Conservation (phyloP, 805 yeast genomes). For the Lipomyces yamanashiensis region DNA sequence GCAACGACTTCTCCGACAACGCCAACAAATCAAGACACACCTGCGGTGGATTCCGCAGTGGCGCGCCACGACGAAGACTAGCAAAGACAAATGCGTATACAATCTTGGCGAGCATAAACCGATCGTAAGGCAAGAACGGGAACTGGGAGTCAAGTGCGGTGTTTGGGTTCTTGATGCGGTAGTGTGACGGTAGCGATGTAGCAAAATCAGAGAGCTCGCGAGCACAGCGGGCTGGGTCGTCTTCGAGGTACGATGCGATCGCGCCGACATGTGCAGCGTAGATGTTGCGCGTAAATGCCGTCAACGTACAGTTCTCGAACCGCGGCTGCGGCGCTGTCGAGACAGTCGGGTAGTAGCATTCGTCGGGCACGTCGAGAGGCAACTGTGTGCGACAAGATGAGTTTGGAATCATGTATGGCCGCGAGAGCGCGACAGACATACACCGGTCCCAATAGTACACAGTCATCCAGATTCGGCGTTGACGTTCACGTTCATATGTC, state of each 20-base stretch:
- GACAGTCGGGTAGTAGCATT: conserved; percentile 21
- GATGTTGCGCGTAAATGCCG: conserved; percentile 13
- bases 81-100: conserved; percentile 13
- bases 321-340: neutral
- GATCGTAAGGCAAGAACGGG: conserved; percentile 14
- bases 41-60: conserved; percentile 20
- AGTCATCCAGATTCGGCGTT: conserved; percentile 33
- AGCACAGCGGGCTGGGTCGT: conserved; percentile 16
- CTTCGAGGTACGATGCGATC: conserved; percentile 11
- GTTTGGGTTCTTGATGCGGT: conserved; percentile 17
- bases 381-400: conserved; percentile 20
- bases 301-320: conserved; percentile 3
- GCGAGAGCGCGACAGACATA: conserved; percentile 24
- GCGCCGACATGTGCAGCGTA: conserved; percentile 11
- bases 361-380: conserved; percentile 31
- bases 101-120: conserved; percentile 16
- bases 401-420: conserved; percentile 31
- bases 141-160: conserved; percentile 16
- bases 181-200: conserved; percentile 26
- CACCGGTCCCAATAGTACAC: conserved; percentile 31
- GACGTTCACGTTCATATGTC: conserved; percentile 28
- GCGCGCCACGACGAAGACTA: conserved; percentile 17
- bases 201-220: conserved; percentile 12
- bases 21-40: conserved; percentile 23
- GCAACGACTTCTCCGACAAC: conserved; percentile 9